Base-by-base conservation (phyloP, 2,329 filamentous ascomycete genomes). In the Leptoxyphium fumago region DNA sequence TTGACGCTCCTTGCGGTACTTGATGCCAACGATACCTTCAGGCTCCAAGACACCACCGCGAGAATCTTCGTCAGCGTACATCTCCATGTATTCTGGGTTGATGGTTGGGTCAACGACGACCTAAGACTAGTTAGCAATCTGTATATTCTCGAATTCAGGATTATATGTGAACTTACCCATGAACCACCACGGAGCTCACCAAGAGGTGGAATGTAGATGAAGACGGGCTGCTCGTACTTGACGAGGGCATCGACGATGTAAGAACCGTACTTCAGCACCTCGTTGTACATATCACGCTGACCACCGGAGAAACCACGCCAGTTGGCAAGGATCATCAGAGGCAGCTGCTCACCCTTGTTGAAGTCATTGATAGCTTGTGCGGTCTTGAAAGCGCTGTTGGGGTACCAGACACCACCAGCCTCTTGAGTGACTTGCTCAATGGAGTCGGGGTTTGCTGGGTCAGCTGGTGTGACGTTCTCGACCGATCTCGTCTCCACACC, bases 271-370 rank as follows among this genome's bases (percentile, higher is more conserved):
- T 98, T 98, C 67, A 98, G 79, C 13, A 98, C 91, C 70, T 98
- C 91, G 71, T 96, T 95, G 79, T 93, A 98, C 91, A 98, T 98
- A 69, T 98, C 91, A 55, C 89, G 86, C 70, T 98, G 91, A 52
- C 91, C 91, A 72, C 91, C 91, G 54, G 91, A 98, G 85, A 98
- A 98, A 73, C 91, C 91, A 79, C 91, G 82, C 91, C 91, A 98
- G 76, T 98, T 98, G 68, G 91, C 91, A 51, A 98, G 79, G 62
- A 98, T 98, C 87, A 98, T 96, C 53, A 98, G 72, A 45, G 91
- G 91, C 60, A 98, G 75, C 71, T 98, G 91, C 70, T 98, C 91
- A 63, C 91, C 91, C 53, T 94, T 79, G 78, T 98, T 98, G 78
- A 98, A 98, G 72, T 98, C 91, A 59, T 83, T 87, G 70, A 98